Evolutionary conservation across 73 alveolate genomes (phyloP), one percentile per base, ranked within the genome.

Genomic region (Stentor coeruleus): DNA sequence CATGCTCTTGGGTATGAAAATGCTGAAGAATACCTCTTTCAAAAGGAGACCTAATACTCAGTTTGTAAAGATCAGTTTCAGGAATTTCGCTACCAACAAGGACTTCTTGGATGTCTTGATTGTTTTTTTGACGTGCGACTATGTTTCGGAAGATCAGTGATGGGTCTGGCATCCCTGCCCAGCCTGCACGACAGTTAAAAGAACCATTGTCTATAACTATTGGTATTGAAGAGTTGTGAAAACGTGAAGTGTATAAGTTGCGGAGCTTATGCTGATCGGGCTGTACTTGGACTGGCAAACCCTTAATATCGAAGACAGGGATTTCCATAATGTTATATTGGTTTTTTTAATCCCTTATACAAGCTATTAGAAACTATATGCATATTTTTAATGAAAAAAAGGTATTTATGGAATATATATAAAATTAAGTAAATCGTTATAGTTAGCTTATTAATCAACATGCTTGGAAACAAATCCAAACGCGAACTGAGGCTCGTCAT

Each of bases 201-300:
- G 97, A 90, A 0, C 98, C 98, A 85, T 94, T 94, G 66, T 94
- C 98, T 39, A 94, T 94, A 49, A 94, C 86, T 4, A 94, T 94
- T 3, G 91, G 91, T 15, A 94, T 55, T 20, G 31, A 35, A 66
- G 83, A 37, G 15, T 82, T 20, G n/a, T 76, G 30, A n/a, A 87
- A 81, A 73, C 89, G 35, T 74, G 85, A 76, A 75, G 81, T 60
- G 82, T 84, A 66, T 76, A 81, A 41, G 36, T 59, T 83, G 11
- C 38, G 35, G 14, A 77, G 57, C 38, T 66, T 58, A 28, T 36
- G 3, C 6, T 60, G 37, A 20, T 82, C 81, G 3, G 88, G 88
- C 15, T 75, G 82, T 3, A 60, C 84, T 82, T 55, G 84, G 40
- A 36, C 26, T 37, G 74, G 73, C 20, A 72, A 30, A 14, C 88